These are phyloP conservation scores for Akebia trifoliata DNA, from an alignment of 164 flowering plant species.

Conservation along the genomic window DNA sequence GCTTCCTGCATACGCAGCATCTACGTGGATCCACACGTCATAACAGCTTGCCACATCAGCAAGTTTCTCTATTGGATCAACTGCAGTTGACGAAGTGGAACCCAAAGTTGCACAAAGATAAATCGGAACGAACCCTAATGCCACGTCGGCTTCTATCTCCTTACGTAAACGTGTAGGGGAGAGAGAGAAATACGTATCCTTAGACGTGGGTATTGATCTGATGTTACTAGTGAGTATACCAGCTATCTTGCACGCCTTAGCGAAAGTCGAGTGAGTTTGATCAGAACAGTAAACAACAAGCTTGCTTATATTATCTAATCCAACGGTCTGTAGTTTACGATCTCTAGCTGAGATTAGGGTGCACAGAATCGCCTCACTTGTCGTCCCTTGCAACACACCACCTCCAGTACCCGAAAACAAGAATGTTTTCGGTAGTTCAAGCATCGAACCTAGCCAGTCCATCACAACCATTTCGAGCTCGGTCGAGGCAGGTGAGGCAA, in stretches of 20 bases:
- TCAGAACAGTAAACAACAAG: conserved; percentile 61
- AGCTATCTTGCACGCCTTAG: conserved; percentile 39
- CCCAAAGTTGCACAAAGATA: conserved; percentile 52
- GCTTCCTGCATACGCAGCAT: conserved; percentile 57
- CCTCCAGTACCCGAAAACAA: conserved; percentile 51
- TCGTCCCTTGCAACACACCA: conserved; percentile 54
- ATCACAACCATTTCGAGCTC: conserved; percentile 56
- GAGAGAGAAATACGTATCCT: conserved; percentile 22
- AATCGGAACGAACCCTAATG: conserved; percentile 43
- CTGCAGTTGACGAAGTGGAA: conserved; percentile 58
- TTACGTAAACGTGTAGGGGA: conserved; percentile 19
- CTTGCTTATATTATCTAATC: conserved; percentile 19
- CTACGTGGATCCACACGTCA: conserved; percentile 59
- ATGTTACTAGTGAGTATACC: conserved; percentile 39
- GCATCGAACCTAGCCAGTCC: conserved; percentile 58
- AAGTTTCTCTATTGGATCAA: conserved; percentile 41
- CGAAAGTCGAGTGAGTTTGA: conserved; percentile 53
- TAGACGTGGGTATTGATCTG: conserved; percentile 27
- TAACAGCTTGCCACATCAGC: conserved; percentile 33
- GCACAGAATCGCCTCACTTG: conserved; percentile 48
- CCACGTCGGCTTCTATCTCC: conserved; percentile 36
- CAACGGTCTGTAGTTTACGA: conserved; percentile 15
- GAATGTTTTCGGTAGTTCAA: conserved; percentile 42
- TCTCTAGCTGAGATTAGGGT: conserved; percentile 53
- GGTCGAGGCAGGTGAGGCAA: conserved; percentile 59